Base-by-base conservation (phyloP, 495 filamentous ascomycete genomes). In the Lineolata rhizophorae region DNA sequence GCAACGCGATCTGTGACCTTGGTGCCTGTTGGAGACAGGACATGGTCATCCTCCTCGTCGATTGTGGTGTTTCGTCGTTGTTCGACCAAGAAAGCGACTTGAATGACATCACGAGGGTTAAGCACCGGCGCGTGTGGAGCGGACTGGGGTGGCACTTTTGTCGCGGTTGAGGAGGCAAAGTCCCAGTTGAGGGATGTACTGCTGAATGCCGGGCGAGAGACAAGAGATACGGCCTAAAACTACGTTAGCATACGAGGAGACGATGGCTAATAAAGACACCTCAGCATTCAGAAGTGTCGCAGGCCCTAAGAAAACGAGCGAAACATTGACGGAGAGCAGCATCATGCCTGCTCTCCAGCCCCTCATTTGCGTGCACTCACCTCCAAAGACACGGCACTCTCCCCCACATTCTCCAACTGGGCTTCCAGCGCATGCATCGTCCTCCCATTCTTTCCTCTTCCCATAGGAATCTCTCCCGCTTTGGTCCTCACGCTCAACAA, bases 401-500 rank as follows among this genome's bases (percentile, higher is more conserved):
- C 72, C 11, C 77, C 76, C 40, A 82, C 70, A 51, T 95, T 97
- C 58, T 97, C 87, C 36, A 97, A 45, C 53, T 97, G 87, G 21
- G 84, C 90, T 50, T 97, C 87, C 36, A 97, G 57, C 17, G 46
- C 35, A 36, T 35, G 32, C 72, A 70, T 56, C 38, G 32, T 43
- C 45, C 54, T 37, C 31, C 40, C 35, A 6, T 36, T 29, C 30
- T 43, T 38, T n/a, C n/a, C n/a, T n/a, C 15, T 30, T 6, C 9
- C 10, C 8, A 27, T 27, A 21, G 58, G 47, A 36, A 91, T 40
- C 16, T 65, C 57, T 4, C 72, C 75, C 0, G 74, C 63, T 47
- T 97, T 97, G 0, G 87, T 94, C 35, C 87, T 58, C 15, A 97
- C 84, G 34, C 83, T 77, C 36, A 97, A 55, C 41, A 79, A 78